Percentiles rank a stretch among this genome's conserved stretches.
phyloP scores from a whole-genome alignment of 257 asterid genomes.

The Rhazya stricta region DNA sequence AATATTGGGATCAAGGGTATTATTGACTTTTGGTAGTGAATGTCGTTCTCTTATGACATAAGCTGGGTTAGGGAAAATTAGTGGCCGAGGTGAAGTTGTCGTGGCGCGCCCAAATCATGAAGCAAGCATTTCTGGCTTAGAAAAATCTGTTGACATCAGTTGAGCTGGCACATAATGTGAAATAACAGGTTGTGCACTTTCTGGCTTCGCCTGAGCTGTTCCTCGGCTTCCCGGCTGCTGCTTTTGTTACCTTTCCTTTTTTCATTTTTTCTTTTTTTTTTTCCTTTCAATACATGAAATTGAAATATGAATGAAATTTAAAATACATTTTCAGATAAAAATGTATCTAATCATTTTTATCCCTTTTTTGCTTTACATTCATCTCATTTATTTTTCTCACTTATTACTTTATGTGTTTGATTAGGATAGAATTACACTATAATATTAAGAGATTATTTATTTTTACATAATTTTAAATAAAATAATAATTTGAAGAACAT shows the following conservation, averaged over 20 bases:
- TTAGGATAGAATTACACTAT: too few species aligned
- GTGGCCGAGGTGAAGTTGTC: conserved; percentile 56
- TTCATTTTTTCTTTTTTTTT: too few species aligned
- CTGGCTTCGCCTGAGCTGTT: conserved; percentile 2
- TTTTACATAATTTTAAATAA: too few species aligned
- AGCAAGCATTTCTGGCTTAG: neutral
- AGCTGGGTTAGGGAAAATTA: conserved; percentile 29
- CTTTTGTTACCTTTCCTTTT: neutral
- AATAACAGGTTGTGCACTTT: neutral
- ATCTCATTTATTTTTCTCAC: too few species aligned
- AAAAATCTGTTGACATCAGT: conserved; percentile 20
- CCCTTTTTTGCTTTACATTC: too few species aligned
- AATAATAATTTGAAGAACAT: too few species aligned
- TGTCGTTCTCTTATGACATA: conserved; percentile 25
- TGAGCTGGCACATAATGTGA: conserved; percentile 14
- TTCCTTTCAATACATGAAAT: too few species aligned
- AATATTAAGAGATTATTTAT: too few species aligned
- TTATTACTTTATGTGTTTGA: too few species aligned
- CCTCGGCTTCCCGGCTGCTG: neutral
- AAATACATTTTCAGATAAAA: neutral
- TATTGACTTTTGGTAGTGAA: neutral
- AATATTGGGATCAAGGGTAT: conserved; percentile 1
- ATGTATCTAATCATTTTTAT: too few species aligned
- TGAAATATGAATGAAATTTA: neutral
- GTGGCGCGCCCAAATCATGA: conserved; percentile 38